Base-by-base conservation (phyloP, 2,329 filamentous ascomycete species). In the Pseudophaeomoniella oleicola region DNA sequence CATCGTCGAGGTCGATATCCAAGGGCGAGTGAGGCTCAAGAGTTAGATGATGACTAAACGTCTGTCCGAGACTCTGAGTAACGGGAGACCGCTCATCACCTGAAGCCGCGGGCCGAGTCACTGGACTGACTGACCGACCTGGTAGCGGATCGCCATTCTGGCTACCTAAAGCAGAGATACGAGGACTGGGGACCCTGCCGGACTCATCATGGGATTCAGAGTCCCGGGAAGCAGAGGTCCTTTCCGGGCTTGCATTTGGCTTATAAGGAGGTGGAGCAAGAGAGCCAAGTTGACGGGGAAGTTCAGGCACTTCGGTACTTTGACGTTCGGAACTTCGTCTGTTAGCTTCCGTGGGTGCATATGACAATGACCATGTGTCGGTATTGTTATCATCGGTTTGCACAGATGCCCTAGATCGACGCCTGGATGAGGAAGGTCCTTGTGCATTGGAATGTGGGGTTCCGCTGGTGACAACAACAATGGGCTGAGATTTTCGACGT, bases 401-500 rank as follows among this genome's bases (percentile, higher is more conserved):
- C n/a, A n/a, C n/a, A n/a, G n/a, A n/a, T n/a, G n/a, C n/a, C n/a
- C n/a, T n/a, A n/a, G n/a, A n/a, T n/a, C n/a, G n/a, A n/a, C n/a
- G n/a, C n/a, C n/a, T n/a, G n/a, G n/a, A n/a, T n/a, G n/a, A n/a
- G n/a, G n/a, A n/a, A n/a, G n/a, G n/a, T n/a, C n/a, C n/a, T n/a
- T n/a, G n/a, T n/a, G n/a, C 9, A 17, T 6, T 27, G 22, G 22
- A 27, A 27, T 34, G 32, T 34, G 32, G 32, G 6, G 32, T n/a
- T 13, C 9, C 15, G 32, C 32, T 15, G 18, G 32, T 15, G 18
- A 34, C 18, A 18, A 17, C 14, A 19, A 34, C 11, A 18, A 34
- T 19, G 14, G 32, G 32, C 32, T 19, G 16, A n/a, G 22, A 17
- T 19, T 17, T 15, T 19, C 14, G 18, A n/a, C 18, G 32, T 17